phyloP scores from a whole-genome alignment of 805 yeast genomes.

The Kodamaea nitidulidarum region DNA sequence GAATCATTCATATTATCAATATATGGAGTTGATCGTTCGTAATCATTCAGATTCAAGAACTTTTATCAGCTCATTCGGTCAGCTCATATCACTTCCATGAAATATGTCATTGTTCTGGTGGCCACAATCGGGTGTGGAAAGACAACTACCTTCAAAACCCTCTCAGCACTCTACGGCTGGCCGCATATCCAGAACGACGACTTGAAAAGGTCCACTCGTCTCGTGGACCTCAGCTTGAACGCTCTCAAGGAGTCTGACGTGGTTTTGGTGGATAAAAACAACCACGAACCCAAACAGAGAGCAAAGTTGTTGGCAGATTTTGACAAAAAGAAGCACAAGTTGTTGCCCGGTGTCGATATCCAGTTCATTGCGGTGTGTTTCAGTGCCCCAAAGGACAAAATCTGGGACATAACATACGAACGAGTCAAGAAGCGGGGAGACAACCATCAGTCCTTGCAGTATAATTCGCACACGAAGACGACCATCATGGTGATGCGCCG shows the following conservation, averaged over 20 bases:
- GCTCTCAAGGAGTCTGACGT: slow-evolving; percentile 29
- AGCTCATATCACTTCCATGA: too few relatives aligned
- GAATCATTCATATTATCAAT: too few relatives aligned
- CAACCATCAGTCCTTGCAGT: slow-evolving; percentile 78
- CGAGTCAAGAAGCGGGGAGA: slow-evolving; percentile 73
- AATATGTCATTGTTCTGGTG: slow-evolving; percentile 69
- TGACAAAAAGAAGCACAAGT: slow-evolving; percentile 2
- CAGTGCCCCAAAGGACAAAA: slow-evolving; percentile 16
- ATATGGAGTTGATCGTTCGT: too few relatives aligned
- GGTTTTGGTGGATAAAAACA: slow-evolving; percentile 78
- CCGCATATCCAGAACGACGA: slow-evolving; percentile 83
- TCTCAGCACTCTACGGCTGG: slow-evolving; percentile 53
- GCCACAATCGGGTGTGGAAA: slow-evolving; percentile 95
- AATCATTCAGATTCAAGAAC: too few relatives aligned
- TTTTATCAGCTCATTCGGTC: too few relatives aligned
- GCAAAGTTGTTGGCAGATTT: slow-evolving; percentile 36
- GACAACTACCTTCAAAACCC: slow-evolving; percentile 67
- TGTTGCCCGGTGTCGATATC: slow-evolving; percentile 28
- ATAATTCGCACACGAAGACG: slow-evolving; percentile 42
- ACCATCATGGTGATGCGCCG: slow-evolving; percentile 68
- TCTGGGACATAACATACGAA: slow-evolving; percentile 48
- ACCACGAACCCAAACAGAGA: slow-evolving; percentile 53
- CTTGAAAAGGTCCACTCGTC: slow-evolving; percentile 40
- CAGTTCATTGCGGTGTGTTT: slow-evolving; percentile 68
- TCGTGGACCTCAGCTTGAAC: slow-evolving; percentile 17